A percentile compares a stretch with the other conserved stretches of the same genome.
phyloP scores from a whole-genome alignment of 2,329 filamentous ascomycete genomes.

The Colletotrichum brevisporum region DNA sequence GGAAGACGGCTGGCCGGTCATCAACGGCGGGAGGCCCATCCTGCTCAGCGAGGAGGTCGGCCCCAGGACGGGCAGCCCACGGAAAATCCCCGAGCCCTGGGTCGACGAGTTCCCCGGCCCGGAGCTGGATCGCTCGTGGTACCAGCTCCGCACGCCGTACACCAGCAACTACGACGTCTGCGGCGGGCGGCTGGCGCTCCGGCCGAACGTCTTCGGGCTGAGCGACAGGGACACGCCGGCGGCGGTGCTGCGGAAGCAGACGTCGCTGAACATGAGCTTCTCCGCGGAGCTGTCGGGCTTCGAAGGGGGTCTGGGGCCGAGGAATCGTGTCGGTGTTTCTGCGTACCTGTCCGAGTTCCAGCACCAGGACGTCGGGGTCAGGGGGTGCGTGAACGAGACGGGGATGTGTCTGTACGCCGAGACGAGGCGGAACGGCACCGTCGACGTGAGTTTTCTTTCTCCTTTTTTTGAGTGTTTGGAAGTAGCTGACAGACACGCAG shows the following conservation, averaged over 20 bases:
- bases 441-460: conserved; percentile 10
- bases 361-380: conserved; percentile 46
- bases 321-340: conserved; percentile 46
- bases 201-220: conserved; percentile 46
- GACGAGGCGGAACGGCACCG: conserved; percentile 20
- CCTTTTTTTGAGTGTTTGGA: not conserved
- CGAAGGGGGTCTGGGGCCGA: conserved; percentile 36
- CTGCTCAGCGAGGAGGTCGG: conserved; percentile 29
- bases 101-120: conserved; percentile 17
- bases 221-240: conserved; percentile 47
- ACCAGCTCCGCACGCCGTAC: conserved; percentile 38
- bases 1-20: conserved; percentile 43
- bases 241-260: conserved; percentile 48
- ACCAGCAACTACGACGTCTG: conserved; percentile 14
- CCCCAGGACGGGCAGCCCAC: not conserved
- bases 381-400: conserved; percentile 43
- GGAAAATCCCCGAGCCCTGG: not conserved
- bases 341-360: conserved; percentile 45
- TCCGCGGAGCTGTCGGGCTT: conserved; percentile 42
- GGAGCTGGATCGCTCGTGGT: conserved; percentile 18
- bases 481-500: conserved; percentile 1
- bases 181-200: conserved; percentile 48
- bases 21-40: conserved; percentile 40
- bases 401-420: conserved; percentile 41
- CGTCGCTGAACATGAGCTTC: conserved; percentile 48